Evolutionary conservation across 1,139 yeast species (phyloP).

Genomic region (Suhomyces bokatorum): DNA sequence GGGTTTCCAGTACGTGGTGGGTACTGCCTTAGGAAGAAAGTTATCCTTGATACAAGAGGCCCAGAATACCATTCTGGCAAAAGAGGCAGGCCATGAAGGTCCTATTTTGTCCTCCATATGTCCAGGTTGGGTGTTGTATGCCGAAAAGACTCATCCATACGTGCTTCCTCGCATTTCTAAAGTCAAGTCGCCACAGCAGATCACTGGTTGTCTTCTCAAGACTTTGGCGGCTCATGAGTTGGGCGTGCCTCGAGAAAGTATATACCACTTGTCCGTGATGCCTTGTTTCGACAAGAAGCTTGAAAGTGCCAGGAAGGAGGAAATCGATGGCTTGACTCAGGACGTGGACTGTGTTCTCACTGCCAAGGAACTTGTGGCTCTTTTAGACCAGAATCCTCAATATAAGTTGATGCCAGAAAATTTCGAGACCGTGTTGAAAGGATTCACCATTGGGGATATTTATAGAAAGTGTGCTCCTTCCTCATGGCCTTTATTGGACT

Average conservation of each 20-base stretch:
- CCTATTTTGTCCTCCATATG: conserved; percentile 70
- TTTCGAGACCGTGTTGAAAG: background rate
- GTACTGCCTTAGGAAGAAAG: conserved; percentile 80
- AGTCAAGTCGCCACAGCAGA: conserved; percentile 89
- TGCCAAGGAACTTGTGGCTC: conserved; percentile 77
- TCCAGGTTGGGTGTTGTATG: conserved; percentile 97
- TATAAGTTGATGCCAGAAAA: conserved; percentile 24
- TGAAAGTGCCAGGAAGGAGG: conserved; percentile 88
- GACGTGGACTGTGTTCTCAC: conserved; percentile 96
- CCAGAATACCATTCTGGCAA: conserved; percentile 42
- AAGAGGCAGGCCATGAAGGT: conserved; percentile 20
- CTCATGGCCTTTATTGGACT: conserved; percentile 56
- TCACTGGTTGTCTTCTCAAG: conserved; percentile 79
- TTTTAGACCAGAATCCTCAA: conserved; percentile 53
- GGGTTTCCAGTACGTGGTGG: conserved; percentile 76
- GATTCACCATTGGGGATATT: conserved; percentile 19
- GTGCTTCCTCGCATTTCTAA: conserved; percentile 61
- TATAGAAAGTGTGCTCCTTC: conserved; percentile 47
- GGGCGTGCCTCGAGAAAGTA: conserved; percentile 32
- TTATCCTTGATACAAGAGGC: conserved; percentile 66
- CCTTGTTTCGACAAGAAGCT: conserved; percentile 96
- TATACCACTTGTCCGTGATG: conserved; percentile 87
- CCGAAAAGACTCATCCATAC: conserved; percentile 92
- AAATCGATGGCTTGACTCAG: conserved; percentile 27
- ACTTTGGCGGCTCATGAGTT: conserved; percentile 47